phyloP scores from a whole-genome alignment of 2,329 filamentous ascomycete genomes.

The Knufia petricola region DNA sequence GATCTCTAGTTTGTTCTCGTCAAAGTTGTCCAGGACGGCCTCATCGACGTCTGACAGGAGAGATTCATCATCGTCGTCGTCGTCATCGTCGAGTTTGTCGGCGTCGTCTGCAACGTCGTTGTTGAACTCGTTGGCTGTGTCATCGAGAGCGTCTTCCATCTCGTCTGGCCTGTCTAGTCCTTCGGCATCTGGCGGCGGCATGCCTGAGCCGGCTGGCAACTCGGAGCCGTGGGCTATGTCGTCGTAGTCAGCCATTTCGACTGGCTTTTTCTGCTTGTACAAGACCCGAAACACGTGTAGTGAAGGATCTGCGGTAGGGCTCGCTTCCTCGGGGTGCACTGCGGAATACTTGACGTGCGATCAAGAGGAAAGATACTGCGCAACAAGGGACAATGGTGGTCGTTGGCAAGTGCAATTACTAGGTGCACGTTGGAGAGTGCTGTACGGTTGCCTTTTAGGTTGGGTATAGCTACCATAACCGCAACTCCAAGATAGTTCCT shows the following conservation, averaged over 20 bases:
- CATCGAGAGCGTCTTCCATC: conserved; percentile 20
- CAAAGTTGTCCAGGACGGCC: conserved; percentile 56
- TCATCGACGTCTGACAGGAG: conserved; percentile 56
- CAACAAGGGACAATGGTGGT: too few species aligned
- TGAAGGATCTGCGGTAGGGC: too few species aligned
- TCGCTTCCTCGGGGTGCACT: too few species aligned
- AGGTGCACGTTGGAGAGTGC: too few species aligned
- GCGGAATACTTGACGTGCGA: too few species aligned
- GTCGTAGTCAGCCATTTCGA: conserved; percentile 17
- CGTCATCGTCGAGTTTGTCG: conserved; percentile 40
- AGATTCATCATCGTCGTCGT: conserved; percentile 53
- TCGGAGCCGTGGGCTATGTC: conserved; percentile 11
- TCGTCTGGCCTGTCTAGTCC: conserved; percentile 36
- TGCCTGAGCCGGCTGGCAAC: background rate
- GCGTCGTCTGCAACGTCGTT: conserved; percentile 14
- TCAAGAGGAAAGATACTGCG: too few species aligned
- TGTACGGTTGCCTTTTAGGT: too few species aligned
- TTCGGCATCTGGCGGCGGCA: conserved; percentile 22
- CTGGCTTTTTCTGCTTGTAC: too few species aligned
- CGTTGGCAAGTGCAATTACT: too few species aligned
- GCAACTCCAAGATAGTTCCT: too few species aligned
- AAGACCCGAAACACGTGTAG: too few species aligned
- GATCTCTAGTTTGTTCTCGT: conserved; percentile 51
- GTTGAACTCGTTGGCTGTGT: conserved; percentile 15
- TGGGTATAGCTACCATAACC: too few species aligned